phyloP scores from a whole-genome alignment of 805 yeast species.

The Candida cerambycidarum region DNA sequence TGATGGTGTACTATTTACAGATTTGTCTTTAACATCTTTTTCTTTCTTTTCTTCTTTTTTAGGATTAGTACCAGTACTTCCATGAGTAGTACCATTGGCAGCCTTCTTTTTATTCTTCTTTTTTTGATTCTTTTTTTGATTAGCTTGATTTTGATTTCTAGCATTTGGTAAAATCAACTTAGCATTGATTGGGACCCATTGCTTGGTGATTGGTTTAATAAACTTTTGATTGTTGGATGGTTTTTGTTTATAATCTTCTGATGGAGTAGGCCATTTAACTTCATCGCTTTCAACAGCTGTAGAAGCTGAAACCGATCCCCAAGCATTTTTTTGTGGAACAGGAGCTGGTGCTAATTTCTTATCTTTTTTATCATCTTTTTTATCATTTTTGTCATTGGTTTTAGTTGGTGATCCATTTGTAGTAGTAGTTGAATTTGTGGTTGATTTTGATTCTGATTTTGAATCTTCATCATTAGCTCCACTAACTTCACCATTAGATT shows the following conservation, averaged over 20 bases:
- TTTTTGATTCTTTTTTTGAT: slow-evolving; percentile 20
- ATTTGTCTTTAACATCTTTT: slow-evolving; percentile 6
- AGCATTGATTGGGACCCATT: slow-evolving; percentile 47
- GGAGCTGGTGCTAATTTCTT: slow-evolving; percentile 44
- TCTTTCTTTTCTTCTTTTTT: slow-evolving; percentile 8
- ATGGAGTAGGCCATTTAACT: slow-evolving; percentile 46
- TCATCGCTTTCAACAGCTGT: slow-evolving; percentile 28
- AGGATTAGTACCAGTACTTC: slow-evolving; percentile 24
- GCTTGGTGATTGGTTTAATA: slow-evolving; percentile 41
- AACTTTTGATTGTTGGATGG: slow-evolving; percentile 28
- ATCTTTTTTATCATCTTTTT: slow-evolving; percentile 9
- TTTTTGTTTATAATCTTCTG: slow-evolving; percentile 23
- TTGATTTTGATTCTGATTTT: not conserved
- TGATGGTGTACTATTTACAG: slow-evolving; percentile 9
- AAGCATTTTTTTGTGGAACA: slow-evolving; percentile 42
- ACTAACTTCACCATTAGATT: slow-evolving; percentile 1
- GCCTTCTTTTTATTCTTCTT: slow-evolving; percentile 10
- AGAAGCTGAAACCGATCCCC: slow-evolving; percentile 26
- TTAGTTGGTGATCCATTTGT: not conserved
- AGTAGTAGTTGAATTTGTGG: not conserved
- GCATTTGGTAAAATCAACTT: slow-evolving; percentile 41
- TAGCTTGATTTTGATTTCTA: slow-evolving; percentile 21
- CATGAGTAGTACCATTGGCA: slow-evolving; percentile 13
- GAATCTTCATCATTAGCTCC: too few relatives aligned
- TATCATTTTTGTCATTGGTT: not conserved